These are phyloP conservation scores for Potentilla sterilis DNA, from an alignment of 306 rosid genomes.

Conservation along the genomic window DNA sequence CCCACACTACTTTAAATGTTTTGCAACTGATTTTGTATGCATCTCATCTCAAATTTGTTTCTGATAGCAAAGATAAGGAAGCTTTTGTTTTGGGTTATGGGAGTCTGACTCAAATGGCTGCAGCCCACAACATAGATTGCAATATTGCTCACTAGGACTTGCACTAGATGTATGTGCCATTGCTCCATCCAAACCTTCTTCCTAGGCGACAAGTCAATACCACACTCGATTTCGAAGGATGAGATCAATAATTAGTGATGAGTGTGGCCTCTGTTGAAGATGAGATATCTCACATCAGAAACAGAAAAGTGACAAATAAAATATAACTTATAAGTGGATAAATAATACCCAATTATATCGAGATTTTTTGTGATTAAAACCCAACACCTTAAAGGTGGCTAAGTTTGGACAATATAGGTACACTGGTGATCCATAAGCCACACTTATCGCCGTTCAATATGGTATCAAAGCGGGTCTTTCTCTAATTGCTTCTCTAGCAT, in stretches of 20 bases:
- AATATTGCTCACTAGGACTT: conserved; percentile 19
- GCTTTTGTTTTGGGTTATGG: background rate
- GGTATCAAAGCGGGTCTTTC: too few species aligned
- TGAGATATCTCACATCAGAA: too few species aligned
- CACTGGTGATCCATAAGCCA: too few species aligned
- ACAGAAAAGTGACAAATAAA: too few species aligned
- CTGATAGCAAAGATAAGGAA: background rate
- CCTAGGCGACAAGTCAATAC: conserved; percentile 4
- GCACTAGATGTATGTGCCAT: conserved; percentile 10
- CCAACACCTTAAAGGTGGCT: too few species aligned
- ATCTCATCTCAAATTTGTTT: background rate
- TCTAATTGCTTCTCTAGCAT: too few species aligned
- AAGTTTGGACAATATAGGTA: too few species aligned
- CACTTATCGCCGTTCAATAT: too few species aligned
- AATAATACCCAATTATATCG: too few species aligned
- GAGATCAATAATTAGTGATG: conserved; percentile 26
- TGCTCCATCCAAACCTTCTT: background rate
- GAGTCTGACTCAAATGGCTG: conserved; percentile 27
- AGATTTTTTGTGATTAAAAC: too few species aligned
- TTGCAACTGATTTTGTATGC: background rate
- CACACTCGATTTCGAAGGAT: conserved; percentile 22
- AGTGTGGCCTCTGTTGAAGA: conserved; percentile 16
- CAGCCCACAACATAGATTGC: conserved; percentile 8
- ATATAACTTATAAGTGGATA: too few species aligned
- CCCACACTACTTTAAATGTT: conserved; percentile 6